These are phyloP conservation scores for Wallacemonas sp. DNA, from an alignment of 208 protist genomes.

Conservation along the genomic window DNA sequence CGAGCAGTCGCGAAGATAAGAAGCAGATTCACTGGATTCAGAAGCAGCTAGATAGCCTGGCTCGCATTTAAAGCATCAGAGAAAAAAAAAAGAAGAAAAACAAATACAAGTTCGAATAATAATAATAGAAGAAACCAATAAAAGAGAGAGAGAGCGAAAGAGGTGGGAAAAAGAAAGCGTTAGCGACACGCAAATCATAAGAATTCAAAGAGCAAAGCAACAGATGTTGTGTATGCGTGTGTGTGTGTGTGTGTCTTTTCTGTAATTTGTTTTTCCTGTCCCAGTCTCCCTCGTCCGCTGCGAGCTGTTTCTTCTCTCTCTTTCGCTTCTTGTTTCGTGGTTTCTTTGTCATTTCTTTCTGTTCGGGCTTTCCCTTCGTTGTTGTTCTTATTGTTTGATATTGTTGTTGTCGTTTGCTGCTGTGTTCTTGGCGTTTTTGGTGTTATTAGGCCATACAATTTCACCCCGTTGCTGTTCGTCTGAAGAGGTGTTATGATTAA, in stretches of 20 bases:
- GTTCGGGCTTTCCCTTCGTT: background rate
- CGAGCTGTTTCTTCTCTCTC: too few relatives aligned
- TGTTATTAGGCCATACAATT: too few relatives aligned
- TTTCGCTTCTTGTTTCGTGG: background rate
- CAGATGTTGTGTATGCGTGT: slow-evolving; percentile 1
- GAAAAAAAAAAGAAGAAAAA: slow-evolving; percentile 1
- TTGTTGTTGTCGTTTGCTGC: slow-evolving; percentile 3
- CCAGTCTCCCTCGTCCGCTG: background rate
- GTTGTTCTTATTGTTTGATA: too few relatives aligned
- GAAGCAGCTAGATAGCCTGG: slow-evolving; percentile 51
- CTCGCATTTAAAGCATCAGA: slow-evolving; percentile 26
- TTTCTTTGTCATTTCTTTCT: background rate
- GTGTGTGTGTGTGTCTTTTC: slow-evolving; percentile 8
- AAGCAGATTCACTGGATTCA: slow-evolving; percentile 72
- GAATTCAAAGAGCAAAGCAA: background rate
- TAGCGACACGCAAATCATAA: background rate
- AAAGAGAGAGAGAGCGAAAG: background rate
- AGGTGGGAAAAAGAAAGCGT: background rate
- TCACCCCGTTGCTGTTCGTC: too few relatives aligned
- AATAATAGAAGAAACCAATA: too few relatives aligned
- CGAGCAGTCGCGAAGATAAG: slow-evolving; percentile 35
- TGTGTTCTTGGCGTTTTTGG: too few relatives aligned
- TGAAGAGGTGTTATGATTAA: too few relatives aligned
- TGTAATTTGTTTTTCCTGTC: background rate
- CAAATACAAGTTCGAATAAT: too few relatives aligned